These are phyloP conservation scores for Cordyceps pruinosa DNA, from an alignment of 2,329 filamentous ascomycete species.

Conservation along the genomic window DNA sequence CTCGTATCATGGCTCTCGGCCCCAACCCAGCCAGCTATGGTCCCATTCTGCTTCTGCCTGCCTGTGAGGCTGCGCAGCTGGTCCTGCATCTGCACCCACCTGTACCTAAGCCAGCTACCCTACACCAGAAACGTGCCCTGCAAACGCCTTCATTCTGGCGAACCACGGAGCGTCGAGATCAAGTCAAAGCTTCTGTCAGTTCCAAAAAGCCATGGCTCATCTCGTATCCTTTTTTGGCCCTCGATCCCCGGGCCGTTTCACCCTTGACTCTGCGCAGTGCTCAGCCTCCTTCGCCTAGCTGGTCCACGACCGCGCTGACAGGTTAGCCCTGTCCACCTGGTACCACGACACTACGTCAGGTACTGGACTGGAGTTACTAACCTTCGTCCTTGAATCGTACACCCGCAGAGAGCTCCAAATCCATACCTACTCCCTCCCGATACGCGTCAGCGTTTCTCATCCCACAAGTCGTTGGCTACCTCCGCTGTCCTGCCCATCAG, in stretches of 20 bases:
- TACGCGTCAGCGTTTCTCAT: background rate
- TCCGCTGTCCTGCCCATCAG: too few species aligned
- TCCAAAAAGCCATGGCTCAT: background rate
- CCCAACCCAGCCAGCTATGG: too few species aligned
- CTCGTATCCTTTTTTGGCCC: background rate
- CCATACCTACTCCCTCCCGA: too few species aligned
- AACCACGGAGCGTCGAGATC: background rate
- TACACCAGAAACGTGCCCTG: background rate
- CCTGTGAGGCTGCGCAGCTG: background rate
- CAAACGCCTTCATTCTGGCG: background rate
- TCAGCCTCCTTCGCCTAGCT: background rate
- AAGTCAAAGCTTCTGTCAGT: background rate
- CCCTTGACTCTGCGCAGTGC: background rate
- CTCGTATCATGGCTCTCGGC: too few species aligned
- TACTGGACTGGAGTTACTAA: background rate
- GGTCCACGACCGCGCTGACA: background rate
- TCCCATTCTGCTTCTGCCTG: background rate
- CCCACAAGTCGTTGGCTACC: background rate
- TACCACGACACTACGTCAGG: constrained; percentile 4
- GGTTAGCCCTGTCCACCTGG: background rate
- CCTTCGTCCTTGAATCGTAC: background rate
- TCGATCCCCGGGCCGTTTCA: background rate
- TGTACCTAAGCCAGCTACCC: background rate
- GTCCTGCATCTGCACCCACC: background rate
- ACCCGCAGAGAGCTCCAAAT: background rate